Base-by-base conservation (phyloP, 2,329 filamentous ascomycete species). In the Apiospora koreana region DNA sequence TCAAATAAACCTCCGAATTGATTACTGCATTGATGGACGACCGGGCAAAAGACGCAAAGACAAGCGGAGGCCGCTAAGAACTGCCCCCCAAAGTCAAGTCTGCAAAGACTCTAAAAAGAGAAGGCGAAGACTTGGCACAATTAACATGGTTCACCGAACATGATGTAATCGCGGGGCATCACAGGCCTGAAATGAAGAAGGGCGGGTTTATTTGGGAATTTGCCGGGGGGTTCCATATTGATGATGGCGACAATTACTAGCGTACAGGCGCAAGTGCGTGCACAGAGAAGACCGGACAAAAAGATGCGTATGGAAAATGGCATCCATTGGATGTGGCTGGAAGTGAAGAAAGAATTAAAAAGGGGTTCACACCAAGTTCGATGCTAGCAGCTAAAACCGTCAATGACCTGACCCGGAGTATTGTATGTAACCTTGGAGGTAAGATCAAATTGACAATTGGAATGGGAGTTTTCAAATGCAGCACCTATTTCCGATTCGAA, bases 161-260 rank as follows among this genome's bases (percentile, higher is more conserved):
- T 62, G 54, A 62, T 62, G 54, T 62, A 62, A 62, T 58, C 28
- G 54, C 54, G 54, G 54, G 54, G 54, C 54, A 62, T n/a, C 31
- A 21, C 31, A 38, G 31, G 28, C 54, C 50, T 35, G 28, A 35
- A 18, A 58, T 35, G 50, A 58, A n/a, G 12, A 23, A 31, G 48
- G 48, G 25, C 48, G 25, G 50, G 28, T 35, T 35, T 18, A n/a
- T 35, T 35, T 58, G n/a, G 50, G 50, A 28, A 31, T 31, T 5
- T 62, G 54, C 31, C 18, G 54, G 54, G 54, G 54, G 31, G 54
- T 38, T 38, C 54, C 54, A 38, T 62, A 4, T 38, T 35, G 31
- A 62, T 38, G 54, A 62, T 62, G 31, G 54, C 50, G 3, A 58
- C 50, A 35, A 21, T 9, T 4, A 21, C 25, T 58, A 58, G 50